These are phyloP conservation scores for Backusella liffmaniae DNA, from an alignment of 192 early-diverging fungal genomes.

Conservation along the genomic window DNA sequence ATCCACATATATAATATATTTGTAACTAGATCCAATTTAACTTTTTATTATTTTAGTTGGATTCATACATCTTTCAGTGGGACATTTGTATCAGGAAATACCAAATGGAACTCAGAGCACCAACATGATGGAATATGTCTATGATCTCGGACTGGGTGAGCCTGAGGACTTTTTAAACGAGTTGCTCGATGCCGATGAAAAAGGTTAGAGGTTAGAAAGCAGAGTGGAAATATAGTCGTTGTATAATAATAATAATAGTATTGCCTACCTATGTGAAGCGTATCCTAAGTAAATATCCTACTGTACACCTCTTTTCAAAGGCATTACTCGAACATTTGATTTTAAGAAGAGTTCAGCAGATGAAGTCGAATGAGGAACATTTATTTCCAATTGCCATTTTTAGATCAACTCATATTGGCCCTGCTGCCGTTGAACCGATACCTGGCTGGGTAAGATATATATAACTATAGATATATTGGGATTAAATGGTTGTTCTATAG, in stretches of 20 bases:
- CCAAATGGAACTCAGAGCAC: constrained; percentile 1
- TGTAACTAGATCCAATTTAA: background rate
- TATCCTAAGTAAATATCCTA: constrained; percentile 39
- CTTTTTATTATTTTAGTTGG: background rate
- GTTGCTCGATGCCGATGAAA: constrained; percentile 12
- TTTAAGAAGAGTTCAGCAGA: constrained; percentile 29
- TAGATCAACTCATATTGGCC: constrained; percentile 23
- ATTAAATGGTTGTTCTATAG: background rate
- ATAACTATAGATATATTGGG: too few species aligned
- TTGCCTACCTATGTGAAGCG: constrained; percentile 6
- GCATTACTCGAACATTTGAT: constrained; percentile 46
- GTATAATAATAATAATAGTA: constrained; percentile 18
- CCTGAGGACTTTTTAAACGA: constrained; percentile 28
- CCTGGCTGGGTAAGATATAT: constrained; percentile 25
- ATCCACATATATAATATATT: background rate
- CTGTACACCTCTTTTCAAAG: constrained; percentile 47
- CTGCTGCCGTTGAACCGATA: constrained; percentile 25
- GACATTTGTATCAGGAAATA: constrained; percentile 23
- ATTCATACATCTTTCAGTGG: constrained; percentile 30
- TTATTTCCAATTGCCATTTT: constrained; percentile 32
- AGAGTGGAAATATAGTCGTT: background rate
- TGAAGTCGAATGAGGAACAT: constrained; percentile 24
- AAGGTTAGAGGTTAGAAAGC: constrained; percentile 23
- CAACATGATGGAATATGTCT: constrained; percentile 26
- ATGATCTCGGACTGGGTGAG: constrained; percentile 26